phyloP scores from a whole-genome alignment of 2,329 filamentous ascomycete genomes.

The Arthrobotrys sphaeroides region DNA sequence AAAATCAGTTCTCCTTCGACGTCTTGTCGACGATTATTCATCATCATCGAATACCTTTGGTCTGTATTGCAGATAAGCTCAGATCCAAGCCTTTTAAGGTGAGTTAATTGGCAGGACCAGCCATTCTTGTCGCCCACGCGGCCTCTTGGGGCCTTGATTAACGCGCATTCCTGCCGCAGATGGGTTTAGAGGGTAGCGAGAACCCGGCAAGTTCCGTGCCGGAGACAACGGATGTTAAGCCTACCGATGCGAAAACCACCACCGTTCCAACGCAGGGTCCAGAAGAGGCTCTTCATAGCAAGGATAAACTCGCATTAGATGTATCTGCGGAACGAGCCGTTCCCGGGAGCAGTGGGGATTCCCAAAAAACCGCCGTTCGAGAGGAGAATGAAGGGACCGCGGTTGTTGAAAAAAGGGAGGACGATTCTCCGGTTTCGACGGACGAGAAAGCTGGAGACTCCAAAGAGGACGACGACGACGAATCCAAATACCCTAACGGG shows the following conservation, averaged over 20 bases:
- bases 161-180: constrained; percentile 49
- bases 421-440: constrained; percentile 7
- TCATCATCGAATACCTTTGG: neutral
- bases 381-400: constrained; percentile 19
- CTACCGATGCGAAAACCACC: constrained; percentile 13
- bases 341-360: constrained; percentile 38
- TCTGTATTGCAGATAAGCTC: constrained; percentile 19
- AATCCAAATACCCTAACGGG: constrained; percentile 50
- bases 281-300: constrained; percentile 26
- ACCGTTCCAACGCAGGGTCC: constrained; percentile 21
- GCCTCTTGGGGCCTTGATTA: constrained; percentile 25
- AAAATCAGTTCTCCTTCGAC: neutral
- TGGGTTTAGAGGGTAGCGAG: constrained; percentile 51
- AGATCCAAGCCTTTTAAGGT: constrained; percentile 30
- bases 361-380: constrained; percentile 25
- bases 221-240: constrained; percentile 44
- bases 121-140: constrained; percentile 18
- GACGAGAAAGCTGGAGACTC: constrained; percentile 28
- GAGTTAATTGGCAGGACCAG: constrained; percentile 12
- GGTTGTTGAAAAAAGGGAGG: neutral
- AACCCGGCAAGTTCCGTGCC: constrained; percentile 52
- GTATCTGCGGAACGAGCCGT: constrained; percentile 24
- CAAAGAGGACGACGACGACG: constrained; percentile 30
- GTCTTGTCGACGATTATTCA: constrained; percentile 27
- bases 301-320: constrained; percentile 11